Conservation (phyloP, 768 basidiomycete genomes). For the Serendipita sp. region DNA sequence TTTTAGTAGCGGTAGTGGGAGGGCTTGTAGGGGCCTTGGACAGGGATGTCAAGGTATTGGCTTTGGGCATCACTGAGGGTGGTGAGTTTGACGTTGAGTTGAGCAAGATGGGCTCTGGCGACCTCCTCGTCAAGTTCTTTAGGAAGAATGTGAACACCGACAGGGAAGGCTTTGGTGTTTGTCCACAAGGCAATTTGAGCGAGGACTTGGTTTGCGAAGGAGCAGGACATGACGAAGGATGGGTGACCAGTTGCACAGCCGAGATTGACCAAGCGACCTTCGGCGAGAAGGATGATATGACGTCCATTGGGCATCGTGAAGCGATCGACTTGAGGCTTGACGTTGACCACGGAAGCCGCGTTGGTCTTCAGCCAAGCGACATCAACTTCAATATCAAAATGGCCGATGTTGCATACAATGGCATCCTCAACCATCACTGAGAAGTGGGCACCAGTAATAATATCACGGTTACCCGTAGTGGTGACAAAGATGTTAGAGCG, state of each 20-base stretch:
- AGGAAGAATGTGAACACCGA: constrained; percentile 96
- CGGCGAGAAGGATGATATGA: constrained; percentile 93
- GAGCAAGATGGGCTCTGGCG: constrained; percentile 82
- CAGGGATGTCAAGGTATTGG: constrained; percentile 79
- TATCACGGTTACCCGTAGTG: constrained; percentile 96
- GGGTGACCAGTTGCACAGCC: constrained; percentile 98
- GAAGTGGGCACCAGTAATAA: constrained; percentile 88
- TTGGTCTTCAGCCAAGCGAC: constrained; percentile 97
- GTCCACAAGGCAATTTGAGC: constrained; percentile 99
- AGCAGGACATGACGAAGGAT: constrained; percentile 99
- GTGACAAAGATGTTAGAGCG: constrained; percentile 89
- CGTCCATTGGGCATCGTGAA: constrained; percentile 84
- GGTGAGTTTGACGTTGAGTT: constrained; percentile 90
- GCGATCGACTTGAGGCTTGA: constrained; percentile 99
- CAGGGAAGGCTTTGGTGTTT: constrained; percentile 74
- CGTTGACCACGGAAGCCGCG: constrained; percentile 64
- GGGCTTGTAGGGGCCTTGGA: constrained; percentile 64
- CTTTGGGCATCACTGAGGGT: constrained; percentile 56
- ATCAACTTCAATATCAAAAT: constrained; percentile 55
- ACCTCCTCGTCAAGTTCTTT: constrained; percentile 99
- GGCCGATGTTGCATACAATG: constrained; percentile 70
- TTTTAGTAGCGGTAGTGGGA: constrained; percentile 48
- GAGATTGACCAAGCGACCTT: constrained; percentile 97
- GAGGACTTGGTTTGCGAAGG: constrained; percentile 95
- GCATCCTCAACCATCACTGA: constrained; percentile 92